phyloP scores from a whole-genome alignment of 1,139 yeast species.

The Arxiozyma telluris region DNA sequence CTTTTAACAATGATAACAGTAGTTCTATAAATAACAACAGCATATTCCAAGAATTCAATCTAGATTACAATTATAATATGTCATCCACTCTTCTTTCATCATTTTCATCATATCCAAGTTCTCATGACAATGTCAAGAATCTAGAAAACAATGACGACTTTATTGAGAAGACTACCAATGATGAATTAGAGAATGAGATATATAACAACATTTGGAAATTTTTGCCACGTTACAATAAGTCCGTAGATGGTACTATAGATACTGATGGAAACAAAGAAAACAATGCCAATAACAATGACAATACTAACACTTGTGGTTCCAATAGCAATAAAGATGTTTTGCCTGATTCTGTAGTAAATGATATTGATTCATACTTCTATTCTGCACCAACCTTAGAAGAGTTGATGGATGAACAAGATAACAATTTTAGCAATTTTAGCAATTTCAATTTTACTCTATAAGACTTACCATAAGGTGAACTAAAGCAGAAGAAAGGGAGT shows the following conservation, averaged over 20 bases:
- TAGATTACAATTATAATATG: slow-evolving; percentile 2
- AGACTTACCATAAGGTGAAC: neutral
- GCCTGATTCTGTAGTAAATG: neutral
- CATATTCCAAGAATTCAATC: neutral
- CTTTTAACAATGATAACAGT: neutral
- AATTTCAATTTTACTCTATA: slow-evolving; percentile 1
- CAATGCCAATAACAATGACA: neutral
- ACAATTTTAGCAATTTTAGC: slow-evolving; percentile 1
- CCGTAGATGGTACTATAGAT: neutral
- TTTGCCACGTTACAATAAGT: slow-evolving; percentile 10
- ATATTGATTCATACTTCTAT: slow-evolving; percentile 12
- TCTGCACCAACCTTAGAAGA: slow-evolving; percentile 29
- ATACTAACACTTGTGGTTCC: neutral
- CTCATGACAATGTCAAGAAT: neutral
- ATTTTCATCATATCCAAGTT: neutral
- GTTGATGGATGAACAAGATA: slow-evolving; percentile 28
- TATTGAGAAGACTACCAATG: slow-evolving; percentile 1
- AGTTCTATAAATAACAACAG: neutral
- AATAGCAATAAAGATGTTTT: neutral
- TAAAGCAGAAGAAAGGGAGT: neutral
- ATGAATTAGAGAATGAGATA: slow-evolving; percentile 8
- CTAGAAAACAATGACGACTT: neutral
- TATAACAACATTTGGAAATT: slow-evolving; percentile 11
- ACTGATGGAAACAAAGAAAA: neutral
- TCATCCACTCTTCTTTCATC: neutral